Percentiles rank a stretch among this genome's conserved stretches.
Evolutionary conservation across 2,329 filamentous ascomycete genomes (phyloP).

Genomic region (Dothistroma pini): DNA sequence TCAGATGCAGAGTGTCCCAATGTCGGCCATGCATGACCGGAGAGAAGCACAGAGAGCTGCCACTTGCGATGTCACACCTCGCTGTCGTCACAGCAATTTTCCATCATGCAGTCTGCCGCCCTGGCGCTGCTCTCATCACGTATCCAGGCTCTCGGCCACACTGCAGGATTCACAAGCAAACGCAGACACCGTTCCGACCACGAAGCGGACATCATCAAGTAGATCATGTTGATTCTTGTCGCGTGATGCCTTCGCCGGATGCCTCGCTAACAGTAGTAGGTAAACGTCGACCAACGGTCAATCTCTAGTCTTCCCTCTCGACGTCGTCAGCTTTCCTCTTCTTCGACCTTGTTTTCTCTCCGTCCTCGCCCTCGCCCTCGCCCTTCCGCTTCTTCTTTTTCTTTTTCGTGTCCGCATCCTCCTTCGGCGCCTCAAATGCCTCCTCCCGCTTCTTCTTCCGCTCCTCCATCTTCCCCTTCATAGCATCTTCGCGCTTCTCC

Average conservation of each 20-base stretch:
- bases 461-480: conserved; percentile 82
- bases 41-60: no score
- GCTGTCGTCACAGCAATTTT: no score
- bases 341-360: conserved; percentile 44
- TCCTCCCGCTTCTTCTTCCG: conserved; percentile 80
- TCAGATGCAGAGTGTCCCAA: no score
- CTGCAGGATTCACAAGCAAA: no score
- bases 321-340: conserved; percentile 33
- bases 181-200: no score
- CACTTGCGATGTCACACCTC: no score
- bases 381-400: conserved; percentile 52
- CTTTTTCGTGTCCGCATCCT: conserved; percentile 54
- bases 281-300: not conserved
- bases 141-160: no score
- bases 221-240: no score
- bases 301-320: conserved; percentile 25
- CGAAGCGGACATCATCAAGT: no score
- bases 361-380: conserved; percentile 41
- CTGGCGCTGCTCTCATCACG: no score
- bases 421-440: conserved; percentile 83
- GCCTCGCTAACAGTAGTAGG: conserved; percentile 9
- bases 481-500: conserved; percentile 77
- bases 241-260: not conserved
- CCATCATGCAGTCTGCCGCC: no score
- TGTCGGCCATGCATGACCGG: no score